Conservation (phyloP, 2,329 filamentous ascomycete species). For the Cladophialophora yegresii region DNA sequence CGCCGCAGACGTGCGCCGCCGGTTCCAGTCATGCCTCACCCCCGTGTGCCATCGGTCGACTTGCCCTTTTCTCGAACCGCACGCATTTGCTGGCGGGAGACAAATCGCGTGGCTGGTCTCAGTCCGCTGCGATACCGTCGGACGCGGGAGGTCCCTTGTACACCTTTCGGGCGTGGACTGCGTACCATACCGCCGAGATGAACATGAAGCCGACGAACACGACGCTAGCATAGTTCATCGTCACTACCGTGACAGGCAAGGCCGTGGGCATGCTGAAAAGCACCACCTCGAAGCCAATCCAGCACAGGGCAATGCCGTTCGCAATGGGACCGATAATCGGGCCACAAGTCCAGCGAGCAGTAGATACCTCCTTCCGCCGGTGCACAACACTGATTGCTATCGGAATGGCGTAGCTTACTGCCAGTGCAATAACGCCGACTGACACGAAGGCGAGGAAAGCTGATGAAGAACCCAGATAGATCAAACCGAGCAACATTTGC, state of each 20-base stretch:
- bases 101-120: neutral
- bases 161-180: slow-evolving; percentile 53
- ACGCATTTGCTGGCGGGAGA: neutral
- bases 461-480: slow-evolving; percentile 52
- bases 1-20: neutral
- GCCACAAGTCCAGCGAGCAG: slow-evolving; percentile 54
- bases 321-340: slow-evolving; percentile 47
- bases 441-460: slow-evolving; percentile 56
- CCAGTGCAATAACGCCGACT: slow-evolving; percentile 60
- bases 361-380: slow-evolving; percentile 50
- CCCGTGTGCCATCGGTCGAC: neutral
- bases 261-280: slow-evolving; percentile 58
- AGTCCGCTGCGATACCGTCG: slow-evolving; percentile 36
- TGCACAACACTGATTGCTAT: slow-evolving; percentile 55
- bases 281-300: slow-evolving; percentile 57
- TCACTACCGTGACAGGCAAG: slow-evolving; percentile 55
- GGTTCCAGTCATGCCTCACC: neutral
- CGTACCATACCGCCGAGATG: slow-evolving; percentile 56
- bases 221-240: slow-evolving; percentile 61
- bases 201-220: slow-evolving; percentile 59
- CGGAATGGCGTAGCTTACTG: slow-evolving; percentile 59
- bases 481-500: slow-evolving; percentile 54
- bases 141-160: slow-evolving; percentile 44
- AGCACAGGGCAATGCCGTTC: slow-evolving; percentile 52
- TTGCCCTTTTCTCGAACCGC: neutral